Conservation (phyloP, 805 yeast genomes). For the Starmerella asiatica region DNA sequence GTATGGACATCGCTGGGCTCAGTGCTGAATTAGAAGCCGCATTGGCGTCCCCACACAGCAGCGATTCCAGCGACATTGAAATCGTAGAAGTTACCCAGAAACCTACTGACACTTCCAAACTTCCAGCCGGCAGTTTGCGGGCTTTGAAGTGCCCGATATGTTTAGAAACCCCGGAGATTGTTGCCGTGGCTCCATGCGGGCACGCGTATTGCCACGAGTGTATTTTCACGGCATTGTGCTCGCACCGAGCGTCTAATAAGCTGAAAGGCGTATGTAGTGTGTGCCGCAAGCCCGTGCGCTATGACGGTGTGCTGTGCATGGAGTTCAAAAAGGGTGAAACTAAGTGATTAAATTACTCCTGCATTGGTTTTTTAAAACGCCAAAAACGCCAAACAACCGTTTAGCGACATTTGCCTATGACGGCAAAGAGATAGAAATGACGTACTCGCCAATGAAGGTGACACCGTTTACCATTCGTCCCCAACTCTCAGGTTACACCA, state of each 20-base stretch:
- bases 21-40: no score
- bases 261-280: constrained; percentile 15
- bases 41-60: no score
- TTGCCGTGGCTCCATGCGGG: constrained; percentile 19
- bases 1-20: no score
- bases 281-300: constrained; percentile 17
- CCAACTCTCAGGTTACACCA: no score
- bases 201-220: constrained; percentile 20
- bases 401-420: constrained; percentile 25
- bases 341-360: no score
- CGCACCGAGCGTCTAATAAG: constrained; percentile 6
- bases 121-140: constrained; percentile 1
- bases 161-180: constrained; percentile 17
- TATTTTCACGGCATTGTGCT: constrained; percentile 15
- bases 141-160: constrained; percentile 16
- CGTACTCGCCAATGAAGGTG: constrained; percentile 47
- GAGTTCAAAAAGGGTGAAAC: constrained; percentile 15
- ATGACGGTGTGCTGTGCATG: constrained; percentile 14
- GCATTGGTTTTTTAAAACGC: no score
- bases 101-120: neutral
- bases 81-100: constrained; percentile 10
- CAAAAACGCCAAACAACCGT: no score
- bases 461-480: no score
- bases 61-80: constrained; percentile 16
- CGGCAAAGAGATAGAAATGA: constrained; percentile 39